A percentile compares a stretch with the other conserved stretches of the same genome.
phyloP scores from a whole-genome alignment of 371 early-diverging fungal species.

The Syncephalastrum sp. region DNA sequence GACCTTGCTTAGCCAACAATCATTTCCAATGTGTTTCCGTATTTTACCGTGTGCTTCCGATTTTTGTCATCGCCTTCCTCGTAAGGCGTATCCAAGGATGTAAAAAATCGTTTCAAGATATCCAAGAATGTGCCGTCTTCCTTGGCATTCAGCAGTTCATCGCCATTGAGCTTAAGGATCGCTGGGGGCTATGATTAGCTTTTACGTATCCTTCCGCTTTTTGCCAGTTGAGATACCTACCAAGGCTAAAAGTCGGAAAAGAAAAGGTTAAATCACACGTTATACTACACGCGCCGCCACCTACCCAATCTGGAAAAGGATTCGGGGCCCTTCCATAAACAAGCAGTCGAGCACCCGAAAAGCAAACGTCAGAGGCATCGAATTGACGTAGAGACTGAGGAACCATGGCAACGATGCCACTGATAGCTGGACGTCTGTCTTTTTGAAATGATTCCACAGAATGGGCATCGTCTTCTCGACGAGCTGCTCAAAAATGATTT shows the following conservation, averaged over 20 bases:
- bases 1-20: background rate
- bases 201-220: background rate
- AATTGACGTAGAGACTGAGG: constrained; percentile 91
- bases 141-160: constrained; percentile 74
- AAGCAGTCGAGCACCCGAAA: constrained; percentile 92
- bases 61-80: constrained; percentile 61
- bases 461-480: constrained; percentile 78
- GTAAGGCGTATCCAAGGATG: constrained; percentile 64
- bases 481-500: constrained; percentile 89
- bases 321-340: constrained; percentile 92
- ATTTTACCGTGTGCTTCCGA: constrained; percentile 55
- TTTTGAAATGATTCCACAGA: constrained; percentile 77
- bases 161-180: constrained; percentile 91
- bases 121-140: constrained; percentile 94
- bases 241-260: constrained; percentile 1
- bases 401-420: constrained; percentile 97
- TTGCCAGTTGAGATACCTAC: background rate
- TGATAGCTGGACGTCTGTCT: constrained; percentile 90
- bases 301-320: constrained; percentile 90
- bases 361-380: constrained; percentile 88
- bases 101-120: constrained; percentile 74
- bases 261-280: constrained; percentile 9
- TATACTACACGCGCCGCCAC: constrained; percentile 11
- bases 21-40: background rate
- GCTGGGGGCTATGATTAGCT: constrained; percentile 43